A percentile compares a stretch with the other conserved stretches of the same genome.
These are phyloP conservation scores for Pseudogymnoascus sp. DNA, from an alignment of 2,329 filamentous ascomycete genomes.

Conservation along the genomic window DNA sequence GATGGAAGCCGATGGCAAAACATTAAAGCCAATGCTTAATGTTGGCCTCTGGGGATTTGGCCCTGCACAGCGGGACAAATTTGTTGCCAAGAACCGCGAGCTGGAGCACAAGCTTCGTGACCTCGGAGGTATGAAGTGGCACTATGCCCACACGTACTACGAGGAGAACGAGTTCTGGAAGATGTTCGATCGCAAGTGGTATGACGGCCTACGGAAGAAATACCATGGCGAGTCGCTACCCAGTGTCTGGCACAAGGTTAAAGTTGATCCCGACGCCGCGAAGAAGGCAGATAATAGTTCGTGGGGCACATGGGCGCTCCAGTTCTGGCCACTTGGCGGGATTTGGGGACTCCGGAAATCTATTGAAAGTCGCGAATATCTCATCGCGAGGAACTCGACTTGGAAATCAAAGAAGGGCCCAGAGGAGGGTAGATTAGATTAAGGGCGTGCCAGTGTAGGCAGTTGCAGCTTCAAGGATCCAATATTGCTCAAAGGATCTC, in stretches of 20 bases:
- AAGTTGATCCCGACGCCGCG: conserved; percentile 44
- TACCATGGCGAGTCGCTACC: conserved; percentile 57
- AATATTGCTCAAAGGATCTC: background rate
- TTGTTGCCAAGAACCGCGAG: conserved; percentile 61
- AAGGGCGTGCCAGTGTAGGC: background rate
- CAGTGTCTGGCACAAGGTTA: conserved; percentile 64
- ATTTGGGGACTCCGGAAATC: conserved; percentile 53
- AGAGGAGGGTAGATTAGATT: background rate
- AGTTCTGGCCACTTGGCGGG: conserved; percentile 48
- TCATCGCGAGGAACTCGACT: conserved; percentile 21
- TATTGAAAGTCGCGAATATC: conserved; percentile 42
- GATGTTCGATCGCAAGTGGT: conserved; percentile 53
- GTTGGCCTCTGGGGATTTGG: conserved; percentile 76
- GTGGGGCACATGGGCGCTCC: conserved; percentile 32
- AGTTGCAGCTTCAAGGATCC: background rate
- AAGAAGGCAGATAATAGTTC: conserved; percentile 33
- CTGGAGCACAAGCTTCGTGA: conserved; percentile 63
- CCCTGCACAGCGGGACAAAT: conserved; percentile 46
- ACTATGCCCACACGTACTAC: conserved; percentile 84
- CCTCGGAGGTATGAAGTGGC: conserved; percentile 75
- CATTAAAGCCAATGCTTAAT: conserved; percentile 46
- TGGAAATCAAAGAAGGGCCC: conserved; percentile 19
- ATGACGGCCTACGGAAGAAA: conserved; percentile 54
- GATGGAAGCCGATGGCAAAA: conserved; percentile 23
- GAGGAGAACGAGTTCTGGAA: conserved; percentile 63